These are phyloP conservation scores for Pseudotsuga menziesii DNA, from an alignment of 75 land plant genomes.

Conservation along the genomic window DNA sequence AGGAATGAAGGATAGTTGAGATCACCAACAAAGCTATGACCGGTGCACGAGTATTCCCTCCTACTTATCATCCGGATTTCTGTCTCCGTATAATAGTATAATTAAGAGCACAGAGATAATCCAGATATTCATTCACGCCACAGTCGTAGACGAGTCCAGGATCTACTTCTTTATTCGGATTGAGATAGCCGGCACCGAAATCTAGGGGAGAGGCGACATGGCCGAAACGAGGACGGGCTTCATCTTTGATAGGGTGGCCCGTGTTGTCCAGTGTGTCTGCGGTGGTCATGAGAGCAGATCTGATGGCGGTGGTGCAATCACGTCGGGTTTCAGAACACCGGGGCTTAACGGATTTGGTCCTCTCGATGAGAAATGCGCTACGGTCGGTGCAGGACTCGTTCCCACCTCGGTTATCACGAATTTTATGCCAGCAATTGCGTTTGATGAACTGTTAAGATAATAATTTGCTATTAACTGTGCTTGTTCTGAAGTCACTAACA, in stretches of 20 bases:
- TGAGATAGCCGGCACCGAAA: background rate
- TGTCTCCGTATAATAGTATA: constrained; percentile 35
- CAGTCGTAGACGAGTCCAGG: constrained; percentile 46
- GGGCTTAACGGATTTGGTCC: constrained; percentile 25
- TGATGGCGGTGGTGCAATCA: constrained; percentile 24
- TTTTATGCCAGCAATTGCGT: background rate
- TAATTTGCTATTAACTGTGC: background rate
- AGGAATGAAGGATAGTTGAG: constrained; percentile 66
- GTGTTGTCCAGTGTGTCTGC: constrained; percentile 5
- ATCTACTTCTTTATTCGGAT: background rate
- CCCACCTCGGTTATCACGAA: background rate
- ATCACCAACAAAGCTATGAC: constrained; percentile 13
- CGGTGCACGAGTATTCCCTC: background rate
- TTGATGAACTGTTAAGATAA: background rate
- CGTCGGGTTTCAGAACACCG: constrained; percentile 27
- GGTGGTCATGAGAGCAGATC: constrained; percentile 31
- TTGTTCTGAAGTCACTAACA: background rate
- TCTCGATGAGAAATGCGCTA: constrained; percentile 13
- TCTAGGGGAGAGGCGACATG: background rate
- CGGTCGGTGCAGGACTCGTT: background rate
- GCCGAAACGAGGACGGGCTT: background rate
- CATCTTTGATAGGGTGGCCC: background rate
- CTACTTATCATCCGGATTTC: background rate
- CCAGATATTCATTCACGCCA: constrained; percentile 46
- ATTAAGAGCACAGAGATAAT: constrained; percentile 68